Evolutionary conservation across 2,329 filamentous ascomycete genomes (phyloP).

Genomic region (Fusarium keratoplasticum): DNA sequence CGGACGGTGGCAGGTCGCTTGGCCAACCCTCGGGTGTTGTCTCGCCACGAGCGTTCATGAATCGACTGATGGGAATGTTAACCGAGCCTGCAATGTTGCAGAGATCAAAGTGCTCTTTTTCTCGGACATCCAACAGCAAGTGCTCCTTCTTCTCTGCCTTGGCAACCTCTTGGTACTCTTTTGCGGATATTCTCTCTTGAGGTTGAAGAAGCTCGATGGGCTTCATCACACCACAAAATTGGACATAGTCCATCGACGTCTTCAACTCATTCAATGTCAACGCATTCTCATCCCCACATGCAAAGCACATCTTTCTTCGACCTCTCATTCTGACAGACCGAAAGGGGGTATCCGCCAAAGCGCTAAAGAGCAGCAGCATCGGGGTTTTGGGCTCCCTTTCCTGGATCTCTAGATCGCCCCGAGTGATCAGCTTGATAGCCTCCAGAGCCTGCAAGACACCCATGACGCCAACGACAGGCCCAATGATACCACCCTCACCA

Average conservation of each 20-base stretch:
- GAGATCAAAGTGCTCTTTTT: conserved; percentile 86
- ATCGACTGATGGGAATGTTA: conserved; percentile 71
- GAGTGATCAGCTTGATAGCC: conserved; percentile 82
- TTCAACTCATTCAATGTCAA: conserved; percentile 73
- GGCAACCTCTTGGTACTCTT: conserved; percentile 63
- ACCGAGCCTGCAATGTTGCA: conserved; percentile 80
- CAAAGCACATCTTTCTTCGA: conserved; percentile 77
- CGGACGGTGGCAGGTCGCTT: conserved; percentile 51
- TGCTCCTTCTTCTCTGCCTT: conserved; percentile 50
- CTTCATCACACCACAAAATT: conserved; percentile 79
- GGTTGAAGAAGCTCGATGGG: conserved; percentile 68
- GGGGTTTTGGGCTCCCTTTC: conserved; percentile 38
- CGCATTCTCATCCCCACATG: conserved; percentile 72
- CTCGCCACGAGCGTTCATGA: conserved; percentile 62
- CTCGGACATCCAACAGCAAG: conserved; percentile 83
- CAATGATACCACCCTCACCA: conserved; percentile 91
- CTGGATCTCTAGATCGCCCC: conserved; percentile 43
- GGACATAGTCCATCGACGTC: conserved; percentile 80
- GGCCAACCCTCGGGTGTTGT: conserved; percentile 54
- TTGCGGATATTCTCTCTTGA: conserved; percentile 75
- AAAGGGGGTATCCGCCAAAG: conserved; percentile 64
- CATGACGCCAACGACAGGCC: conserved; percentile 93
- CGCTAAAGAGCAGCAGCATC: conserved; percentile 62
- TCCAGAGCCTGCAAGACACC: conserved; percentile 92
- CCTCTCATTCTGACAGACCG: conserved; percentile 80